Base-by-base conservation (phyloP, 2,329 filamentous ascomycete species). In the Trichoderma sp. region DNA sequence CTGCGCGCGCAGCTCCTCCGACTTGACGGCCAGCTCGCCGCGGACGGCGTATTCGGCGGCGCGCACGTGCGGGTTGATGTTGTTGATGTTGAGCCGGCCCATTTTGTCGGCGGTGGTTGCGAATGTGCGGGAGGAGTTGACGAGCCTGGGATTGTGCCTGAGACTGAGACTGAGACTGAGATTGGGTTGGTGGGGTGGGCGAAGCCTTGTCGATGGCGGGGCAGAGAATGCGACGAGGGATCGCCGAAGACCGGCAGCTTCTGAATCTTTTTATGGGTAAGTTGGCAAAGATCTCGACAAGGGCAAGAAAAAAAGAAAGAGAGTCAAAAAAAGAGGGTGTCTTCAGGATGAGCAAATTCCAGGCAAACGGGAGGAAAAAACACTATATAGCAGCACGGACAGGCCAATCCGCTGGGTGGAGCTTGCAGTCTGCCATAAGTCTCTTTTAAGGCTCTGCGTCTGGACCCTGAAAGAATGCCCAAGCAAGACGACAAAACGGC, bases 41-140 rank as follows among this genome's bases (percentile, higher is more conserved):
- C 95, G 92, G 64, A 99, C 95, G 71, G 95, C 95, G 81, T 99
- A 99, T 81, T 97, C 89, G 74, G 95, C 95, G 68, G 88, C 87
- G 75, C 89, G 88, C 70, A 98, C 86, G 77, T 95, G 86, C 57
- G 88, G 91, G 82, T 98, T 99, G 83, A 99, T 96, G 82, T 95
- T 97, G 78, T 92, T 84, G 73, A 91, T 82, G 72, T 84, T 90
- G 71, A 99, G 83, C 68, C 81, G 76, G 39, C 47, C 61, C 71
- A 78, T 78, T 69, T 74, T 77, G 59, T 76, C 68, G 39, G 61
- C 56, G 39, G 61, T 57, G 7, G 61, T 64, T 56, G 61, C 47
- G 52, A 56, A 64, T 30, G 52, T 41, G 50, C 61, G 61, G 57
- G 51, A 39, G 10, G 34, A 39, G 5, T 12, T 21, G 7, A 63